phyloP scores from a whole-genome alignment of 495 filamentous ascomycete species.

The Penicillium silybi region DNA sequence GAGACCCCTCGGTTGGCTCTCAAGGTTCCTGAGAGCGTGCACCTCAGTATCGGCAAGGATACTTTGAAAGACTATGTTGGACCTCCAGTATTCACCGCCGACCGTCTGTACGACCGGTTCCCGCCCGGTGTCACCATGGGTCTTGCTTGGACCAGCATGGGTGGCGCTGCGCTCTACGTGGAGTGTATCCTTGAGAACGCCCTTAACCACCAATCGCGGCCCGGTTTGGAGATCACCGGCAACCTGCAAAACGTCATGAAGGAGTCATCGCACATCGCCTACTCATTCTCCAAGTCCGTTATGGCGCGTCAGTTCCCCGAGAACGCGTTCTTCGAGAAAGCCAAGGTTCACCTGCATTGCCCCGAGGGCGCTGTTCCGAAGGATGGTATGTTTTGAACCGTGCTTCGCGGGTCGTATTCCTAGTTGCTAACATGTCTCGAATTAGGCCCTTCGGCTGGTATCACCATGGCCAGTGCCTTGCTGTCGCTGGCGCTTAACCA shows the following conservation, averaged over 20 bases:
- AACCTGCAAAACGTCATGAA: conserved; percentile 98
- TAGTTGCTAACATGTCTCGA: conserved; percentile 14
- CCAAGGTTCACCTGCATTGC: conserved; percentile 91
- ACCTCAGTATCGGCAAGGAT: conserved; percentile 82
- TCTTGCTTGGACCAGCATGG: conserved; percentile 97
- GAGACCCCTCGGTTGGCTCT: conserved; percentile 75
- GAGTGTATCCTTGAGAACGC: conserved; percentile 91
- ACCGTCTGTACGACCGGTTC: conserved; percentile 90
- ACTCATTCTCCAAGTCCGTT: conserved; percentile 89
- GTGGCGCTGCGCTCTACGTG: conserved; percentile 92
- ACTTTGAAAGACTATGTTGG: conserved; percentile 97
- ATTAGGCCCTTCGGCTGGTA: conserved; percentile 78
- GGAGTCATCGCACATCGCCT: conserved; percentile 89
- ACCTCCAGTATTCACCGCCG: conserved; percentile 90
- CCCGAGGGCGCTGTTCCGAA: conserved; percentile 96
- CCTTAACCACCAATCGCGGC: conserved; percentile 63
- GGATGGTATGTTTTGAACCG: conserved; percentile 56
- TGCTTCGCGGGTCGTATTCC: not conserved
- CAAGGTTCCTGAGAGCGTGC: conserved; percentile 81
- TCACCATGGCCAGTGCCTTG: conserved; percentile 94
- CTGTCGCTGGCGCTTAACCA: conserved; percentile 77
- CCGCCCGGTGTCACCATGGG: conserved; percentile 99
- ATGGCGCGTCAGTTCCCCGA: conserved; percentile 80
- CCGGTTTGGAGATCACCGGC: conserved; percentile 84
- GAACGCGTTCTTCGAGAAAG: conserved; percentile 95